Conservation (phyloP, 78 protist genomes). For the Dictyostelium purpureum region DNA sequence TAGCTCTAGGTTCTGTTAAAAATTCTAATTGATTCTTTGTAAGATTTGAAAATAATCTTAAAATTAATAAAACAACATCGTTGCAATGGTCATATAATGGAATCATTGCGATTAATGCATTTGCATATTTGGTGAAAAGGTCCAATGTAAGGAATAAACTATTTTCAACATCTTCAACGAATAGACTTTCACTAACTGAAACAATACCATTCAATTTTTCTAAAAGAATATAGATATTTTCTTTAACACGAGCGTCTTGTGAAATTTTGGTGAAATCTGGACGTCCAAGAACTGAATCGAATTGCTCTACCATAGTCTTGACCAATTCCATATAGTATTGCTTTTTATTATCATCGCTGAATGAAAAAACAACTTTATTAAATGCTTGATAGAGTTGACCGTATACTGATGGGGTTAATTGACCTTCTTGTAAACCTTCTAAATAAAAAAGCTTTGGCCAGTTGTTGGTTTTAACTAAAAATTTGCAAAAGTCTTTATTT, state of each 20-base stretch:
- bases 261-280: slow-evolving; percentile 9
- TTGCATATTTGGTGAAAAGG: slow-evolving; percentile 28
- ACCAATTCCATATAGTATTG: background rate
- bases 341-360: background rate
- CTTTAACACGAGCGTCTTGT: slow-evolving; percentile 26
- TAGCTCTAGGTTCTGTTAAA: slow-evolving; percentile 7
- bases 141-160: slow-evolving; percentile 8
- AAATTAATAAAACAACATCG: slow-evolving; percentile 12
- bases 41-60: slow-evolving; percentile 14
- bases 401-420: slow-evolving; percentile 23
- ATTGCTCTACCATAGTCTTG: background rate
- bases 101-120: background rate
- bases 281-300: slow-evolving; percentile 17
- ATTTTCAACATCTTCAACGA: background rate
- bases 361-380: slow-evolving; percentile 10
- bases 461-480: background rate
- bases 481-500: background rate
- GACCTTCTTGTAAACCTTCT: background rate
- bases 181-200: background rate
- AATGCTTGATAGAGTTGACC: slow-evolving; percentile 10
- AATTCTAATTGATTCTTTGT: slow-evolving; percentile 28
- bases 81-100: slow-evolving; percentile 52
- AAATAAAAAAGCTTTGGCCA: slow-evolving; percentile 13
- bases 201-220: slow-evolving; percentile 42
- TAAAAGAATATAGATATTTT: slow-evolving; percentile 6